A percentile compares a stretch with the other conserved stretches of the same genome.
phyloP scores from a whole-genome alignment of 805 yeast genomes.

The Sugiyamaella lignohabitans region DNA sequence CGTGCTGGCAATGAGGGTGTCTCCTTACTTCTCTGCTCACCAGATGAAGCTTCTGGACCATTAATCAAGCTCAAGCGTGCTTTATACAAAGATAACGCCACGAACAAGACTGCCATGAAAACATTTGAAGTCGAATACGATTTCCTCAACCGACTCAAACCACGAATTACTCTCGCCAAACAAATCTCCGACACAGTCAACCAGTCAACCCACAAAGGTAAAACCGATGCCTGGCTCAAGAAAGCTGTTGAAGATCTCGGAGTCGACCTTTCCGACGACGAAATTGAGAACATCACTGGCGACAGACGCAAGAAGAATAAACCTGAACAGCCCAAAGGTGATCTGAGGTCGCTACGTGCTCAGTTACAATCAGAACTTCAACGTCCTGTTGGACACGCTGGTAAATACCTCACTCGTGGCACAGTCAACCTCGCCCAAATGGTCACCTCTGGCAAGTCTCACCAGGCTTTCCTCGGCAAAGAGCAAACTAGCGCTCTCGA shows the following conservation, averaged over 20 bases:
- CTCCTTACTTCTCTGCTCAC: constrained; percentile 90
- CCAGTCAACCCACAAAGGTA: constrained; percentile 44
- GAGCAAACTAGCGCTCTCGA: constrained; percentile 61
- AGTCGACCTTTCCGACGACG: constrained; percentile 71
- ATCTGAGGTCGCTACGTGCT: constrained; percentile 40
- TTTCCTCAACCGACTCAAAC: constrained; percentile 61
- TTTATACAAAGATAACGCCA: constrained; percentile 29
- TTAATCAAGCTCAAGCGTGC: constrained; percentile 49
- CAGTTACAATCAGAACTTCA: constrained; percentile 49
- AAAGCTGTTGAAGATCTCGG: constrained; percentile 94
- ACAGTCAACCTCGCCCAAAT: constrained; percentile 70
- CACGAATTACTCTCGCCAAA: constrained; percentile 61
- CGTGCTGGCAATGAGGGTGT: constrained; percentile 93
- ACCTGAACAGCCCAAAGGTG: constrained; percentile 23
- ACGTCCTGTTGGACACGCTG: constrained; percentile 51
- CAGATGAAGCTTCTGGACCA: constrained; percentile 78
- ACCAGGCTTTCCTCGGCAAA: constrained; percentile 63
- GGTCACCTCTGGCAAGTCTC: constrained; percentile 61
- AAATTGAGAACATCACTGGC: constrained; percentile 34
- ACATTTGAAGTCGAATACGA: constrained; percentile 72
- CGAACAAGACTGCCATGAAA: constrained; percentile 41
- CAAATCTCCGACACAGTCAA: constrained; percentile 69
- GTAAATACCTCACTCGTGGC: constrained; percentile 66
- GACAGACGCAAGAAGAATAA: constrained; percentile 37
- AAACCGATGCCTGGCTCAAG: constrained; percentile 65